Percentiles rank a stretch among this genome's conserved stretches.
These are phyloP conservation scores for Nothopassalora personata DNA, from an alignment of 2,329 filamentous ascomycete genomes.

Conservation along the genomic window DNA sequence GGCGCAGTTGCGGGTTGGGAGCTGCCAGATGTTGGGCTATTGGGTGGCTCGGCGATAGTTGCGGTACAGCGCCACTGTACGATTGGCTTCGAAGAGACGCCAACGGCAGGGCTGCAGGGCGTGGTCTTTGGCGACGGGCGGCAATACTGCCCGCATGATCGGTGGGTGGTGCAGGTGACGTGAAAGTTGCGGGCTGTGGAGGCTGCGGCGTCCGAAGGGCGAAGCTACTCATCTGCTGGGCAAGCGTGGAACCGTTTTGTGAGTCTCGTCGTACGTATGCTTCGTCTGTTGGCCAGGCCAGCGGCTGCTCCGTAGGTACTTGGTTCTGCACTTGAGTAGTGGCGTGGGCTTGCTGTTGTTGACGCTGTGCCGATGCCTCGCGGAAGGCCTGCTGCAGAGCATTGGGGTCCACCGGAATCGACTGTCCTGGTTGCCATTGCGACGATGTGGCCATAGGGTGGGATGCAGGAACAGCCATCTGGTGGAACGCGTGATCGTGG, in stretches of 20 bases:
- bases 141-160: slow-evolving; percentile 33
- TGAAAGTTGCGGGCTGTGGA: slow-evolving; percentile 28
- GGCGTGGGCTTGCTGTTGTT: slow-evolving; percentile 14
- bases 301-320: slow-evolving; percentile 26
- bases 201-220: slow-evolving; percentile 31
- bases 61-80: slow-evolving; percentile 34
- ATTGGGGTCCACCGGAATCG: slow-evolving; percentile 32
- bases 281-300: slow-evolving; percentile 31
- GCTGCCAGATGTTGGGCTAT: slow-evolving; percentile 53
- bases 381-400: slow-evolving; percentile 32
- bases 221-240: slow-evolving; percentile 34
- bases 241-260: slow-evolving; percentile 28
- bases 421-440: slow-evolving; percentile 36
- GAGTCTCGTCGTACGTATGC: slow-evolving; percentile 29
- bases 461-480: slow-evolving; percentile 9
- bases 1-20: slow-evolving; percentile 60
- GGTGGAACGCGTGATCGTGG: slow-evolving; percentile 13
- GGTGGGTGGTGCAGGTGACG: slow-evolving; percentile 32
- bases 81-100: slow-evolving; percentile 40
- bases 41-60: slow-evolving; percentile 42
- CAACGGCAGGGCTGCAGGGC: slow-evolving; percentile 41
- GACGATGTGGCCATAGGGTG: slow-evolving; percentile 18
- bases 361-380: slow-evolving; percentile 24
- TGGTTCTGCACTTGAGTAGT: slow-evolving; percentile 6
- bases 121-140: slow-evolving; percentile 34